Evolutionary conservation across 495 filamentous ascomycete species (phyloP), one percentile per base, ranked within the genome.

Genomic region (Podospora didyma): DNA sequence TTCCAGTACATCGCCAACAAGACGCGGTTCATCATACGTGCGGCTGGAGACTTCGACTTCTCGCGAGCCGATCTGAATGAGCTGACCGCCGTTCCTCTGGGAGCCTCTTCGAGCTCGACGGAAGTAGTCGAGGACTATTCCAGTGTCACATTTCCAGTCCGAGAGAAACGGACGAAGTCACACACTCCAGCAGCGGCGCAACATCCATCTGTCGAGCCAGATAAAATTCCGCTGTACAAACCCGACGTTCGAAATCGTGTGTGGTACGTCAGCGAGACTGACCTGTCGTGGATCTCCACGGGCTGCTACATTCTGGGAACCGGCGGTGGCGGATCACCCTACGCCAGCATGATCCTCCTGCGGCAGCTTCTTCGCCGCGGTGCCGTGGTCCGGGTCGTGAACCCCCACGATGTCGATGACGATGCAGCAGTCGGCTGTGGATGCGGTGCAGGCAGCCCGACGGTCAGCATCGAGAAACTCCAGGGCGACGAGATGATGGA

Each of bases 291-390:
- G 70, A 80, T 87, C 20, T 70, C 79, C 1, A 76, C 74, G 21
- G 84, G 84, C 1, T 82, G 81, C 60, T 82, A 83, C 56, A 78
- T 87, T 53, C 78, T 87, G 14, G 84, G 83, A 5, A 82, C 79
- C 1, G 84, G 82, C 7, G 83, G 83, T 0, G 83, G 84, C 12
- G 79, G 79, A 4, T 76, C 70, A 10, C 79, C 79, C 10, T 79
- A 79, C 48, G 61, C 73, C 6, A 63, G 71, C 17, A 73, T 72
- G 67, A 64, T 78, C 16, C 69, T 63, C 10, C 69, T 80, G 11
- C 68, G 74, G 0, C 64, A 75, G n/a, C 73, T 79, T 35, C 65
- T 82, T 0, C 73, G 74, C 5, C 62, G 66, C 17, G 79, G 79
- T 12, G 74, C 71, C 31, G 64, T 72, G 0, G 72, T 82, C 21